Evolutionary conservation across 768 basidiomycete genomes (phyloP), one percentile per base, ranked within the genome.

Genomic region (Amanita rimosa): DNA sequence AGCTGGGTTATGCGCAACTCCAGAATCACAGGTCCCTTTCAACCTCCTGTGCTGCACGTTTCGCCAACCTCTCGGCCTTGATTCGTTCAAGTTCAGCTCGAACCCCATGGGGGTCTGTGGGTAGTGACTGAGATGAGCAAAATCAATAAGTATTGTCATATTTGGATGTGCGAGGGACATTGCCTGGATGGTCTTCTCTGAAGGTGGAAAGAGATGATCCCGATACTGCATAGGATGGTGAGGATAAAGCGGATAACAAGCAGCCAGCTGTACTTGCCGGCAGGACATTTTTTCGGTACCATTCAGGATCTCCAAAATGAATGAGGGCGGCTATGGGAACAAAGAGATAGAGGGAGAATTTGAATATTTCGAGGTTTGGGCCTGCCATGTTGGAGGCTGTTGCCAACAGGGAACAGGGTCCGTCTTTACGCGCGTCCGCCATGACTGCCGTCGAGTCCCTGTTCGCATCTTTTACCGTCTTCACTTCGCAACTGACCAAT

Each of bases 321-420:
- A 90, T 67, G 58, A 93, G 75, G 19, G 86, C 82, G 40, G 75
- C 67, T 50, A 93, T 78, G 8, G 90, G 90, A 51, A 90, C 80
- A 57, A 89, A 89, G 49, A 93, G 79, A 63, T 93, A 92, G 14
- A 90, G 65, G 3, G 79, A 79, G 57, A 93, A 93, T 67, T 91
- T 92, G 81, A 92, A 89, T 14, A 92, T 75, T 64, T 93, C 90
- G 47, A 93, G 79, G 62, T 85, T 87, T 31, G 86, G 79, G 9
- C 85, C 81, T 2, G 73, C 85, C 85, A 86, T 66, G 38, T 16
- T 27, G 41, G 2, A 13, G 11, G 63, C n/a, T n/a, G n/a, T n/a
- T n/a, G n/a, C 57, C 61, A 64, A 66, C 58, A 64, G 57, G 13
- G 5, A 24, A 24, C n/a, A n/a, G n/a, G n/a, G 66, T 64, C 64